Conservation (phyloP, 176 grass and related monocot species). For the Musa troglodytarum region DNA sequence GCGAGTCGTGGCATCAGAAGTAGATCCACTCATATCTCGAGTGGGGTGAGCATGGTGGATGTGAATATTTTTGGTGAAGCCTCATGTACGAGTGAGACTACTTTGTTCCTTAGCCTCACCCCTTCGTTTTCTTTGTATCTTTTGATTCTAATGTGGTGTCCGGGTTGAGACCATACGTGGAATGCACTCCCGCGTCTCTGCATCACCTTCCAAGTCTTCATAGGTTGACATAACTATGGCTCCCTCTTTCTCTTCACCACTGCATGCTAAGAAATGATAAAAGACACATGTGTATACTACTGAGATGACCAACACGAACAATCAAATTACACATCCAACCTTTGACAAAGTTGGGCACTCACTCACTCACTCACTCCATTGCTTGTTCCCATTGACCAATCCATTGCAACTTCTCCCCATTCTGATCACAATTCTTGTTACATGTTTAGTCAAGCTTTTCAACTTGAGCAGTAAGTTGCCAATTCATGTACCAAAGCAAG, state of each 20-base stretch:
- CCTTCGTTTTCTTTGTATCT: neutral
- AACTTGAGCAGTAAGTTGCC: too few relatives aligned
- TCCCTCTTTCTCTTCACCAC: neutral
- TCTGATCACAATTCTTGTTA: too few relatives aligned
- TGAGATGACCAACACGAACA: neutral
- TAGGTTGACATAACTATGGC: too few relatives aligned
- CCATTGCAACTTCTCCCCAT: neutral
- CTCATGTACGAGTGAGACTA: neutral
- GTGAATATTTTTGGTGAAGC: constrained; percentile 1
- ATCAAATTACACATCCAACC: too few relatives aligned
- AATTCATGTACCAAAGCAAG: too few relatives aligned
- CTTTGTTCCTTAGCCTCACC: neutral
- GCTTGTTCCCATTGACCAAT: neutral
- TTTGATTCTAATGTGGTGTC: neutral
- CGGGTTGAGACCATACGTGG: neutral
- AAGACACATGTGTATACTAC: neutral
- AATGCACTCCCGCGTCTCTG: neutral
- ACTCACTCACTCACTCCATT: neutral
- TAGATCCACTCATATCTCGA: neutral
- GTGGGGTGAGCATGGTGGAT: neutral
- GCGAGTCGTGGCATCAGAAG: neutral
- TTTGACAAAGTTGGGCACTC: too few relatives aligned
- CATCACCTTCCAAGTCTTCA: too few relatives aligned
- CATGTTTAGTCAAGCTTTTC: too few relatives aligned
- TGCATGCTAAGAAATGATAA: neutral